Base-by-base conservation (phyloP, 441 rosid genomes). In the Iberis amara region DNA sequence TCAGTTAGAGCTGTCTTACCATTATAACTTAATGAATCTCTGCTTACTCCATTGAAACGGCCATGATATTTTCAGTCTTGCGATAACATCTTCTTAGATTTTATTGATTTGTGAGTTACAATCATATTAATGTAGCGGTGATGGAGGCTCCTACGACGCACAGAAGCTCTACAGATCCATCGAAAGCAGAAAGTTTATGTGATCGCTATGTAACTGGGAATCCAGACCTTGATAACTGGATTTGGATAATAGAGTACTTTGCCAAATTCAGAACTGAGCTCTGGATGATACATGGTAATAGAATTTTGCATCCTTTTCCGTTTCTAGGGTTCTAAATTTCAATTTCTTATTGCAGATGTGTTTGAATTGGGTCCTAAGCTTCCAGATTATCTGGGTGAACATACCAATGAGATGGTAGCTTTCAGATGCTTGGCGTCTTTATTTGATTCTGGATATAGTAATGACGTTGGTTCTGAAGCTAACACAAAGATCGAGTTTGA, bases 351-450 rank as follows among this genome's bases (percentile, higher is more conserved):
- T 60, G 47, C 39, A 64, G 71, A 61, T 61, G 58, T 61, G 2
- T 67, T 67, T 61, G 62, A 67, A 43, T 55, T 61, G 66, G 48
- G 32, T 48, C 67, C 67, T 39, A 49, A 61, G 58, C 44, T 67
- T 31, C 66, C 71, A 30, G 67, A 67, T 49, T 0, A 67, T 43
- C 52, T 67, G 5, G 71, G 71, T 54, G 62, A 67, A 54, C 23
- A 24, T 3, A 49, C 62, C 14, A 55, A 49, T 24, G 66, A 67
- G 49, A 61, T 61, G 71, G 67, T 67, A 8, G 71, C 71, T 55
- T 61, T 67, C 28, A 60, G 71, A 55, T 67, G 71, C 39, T 55
- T 67, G 9, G 41, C 73, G 1, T 64, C 65, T 43, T 51, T 64
- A 43, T 69, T 53, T 49, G 33, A 52, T 47, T 40, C 61, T 52